These are phyloP conservation scores for Xylaria cubensis DNA, from an alignment of 495 filamentous ascomycete species.

Conservation along the genomic window DNA sequence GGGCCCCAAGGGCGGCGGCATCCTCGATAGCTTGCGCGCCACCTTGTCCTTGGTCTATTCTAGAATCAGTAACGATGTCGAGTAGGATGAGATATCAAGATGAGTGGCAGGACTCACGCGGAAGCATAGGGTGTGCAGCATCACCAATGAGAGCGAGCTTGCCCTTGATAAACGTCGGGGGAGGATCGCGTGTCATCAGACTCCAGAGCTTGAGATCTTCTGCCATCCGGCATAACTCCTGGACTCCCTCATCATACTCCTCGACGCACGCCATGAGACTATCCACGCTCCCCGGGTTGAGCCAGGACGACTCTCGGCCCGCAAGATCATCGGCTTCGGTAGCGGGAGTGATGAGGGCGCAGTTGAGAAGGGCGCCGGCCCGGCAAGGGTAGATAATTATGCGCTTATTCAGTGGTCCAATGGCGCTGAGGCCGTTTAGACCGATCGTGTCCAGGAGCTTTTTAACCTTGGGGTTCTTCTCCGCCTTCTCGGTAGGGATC, in stretches of 20 bases:
- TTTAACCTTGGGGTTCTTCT: neutral
- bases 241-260: neutral
- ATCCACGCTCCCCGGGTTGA: neutral
- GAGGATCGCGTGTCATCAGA: conserved; percentile 46
- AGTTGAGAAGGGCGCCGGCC: conserved; percentile 14
- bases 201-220: conserved; percentile 54
- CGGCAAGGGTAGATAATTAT: conserved; percentile 18
- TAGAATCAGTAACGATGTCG: neutral
- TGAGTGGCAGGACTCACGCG: conserved; percentile 32
- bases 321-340: neutral
- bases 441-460: neutral
- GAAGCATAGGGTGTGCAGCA: conserved; percentile 60
- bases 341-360: neutral
- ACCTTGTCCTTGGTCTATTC: conserved; percentile 54
- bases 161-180: conserved; percentile 46
- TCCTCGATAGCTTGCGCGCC: conserved; percentile 58
- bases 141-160: conserved; percentile 55
- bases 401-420: neutral
- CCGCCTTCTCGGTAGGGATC: neutral
- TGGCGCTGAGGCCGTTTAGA: neutral
- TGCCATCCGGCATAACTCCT: conserved; percentile 37
- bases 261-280: neutral
- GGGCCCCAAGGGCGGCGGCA: conserved; percentile 46
- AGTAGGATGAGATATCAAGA: neutral
- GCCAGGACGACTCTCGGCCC: conserved; percentile 1